Percentiles rank a stretch among this genome's conserved stretches.
phyloP scores from a whole-genome alignment of 2,329 filamentous ascomycete genomes.

The Aspergillus costaricaensis region DNA sequence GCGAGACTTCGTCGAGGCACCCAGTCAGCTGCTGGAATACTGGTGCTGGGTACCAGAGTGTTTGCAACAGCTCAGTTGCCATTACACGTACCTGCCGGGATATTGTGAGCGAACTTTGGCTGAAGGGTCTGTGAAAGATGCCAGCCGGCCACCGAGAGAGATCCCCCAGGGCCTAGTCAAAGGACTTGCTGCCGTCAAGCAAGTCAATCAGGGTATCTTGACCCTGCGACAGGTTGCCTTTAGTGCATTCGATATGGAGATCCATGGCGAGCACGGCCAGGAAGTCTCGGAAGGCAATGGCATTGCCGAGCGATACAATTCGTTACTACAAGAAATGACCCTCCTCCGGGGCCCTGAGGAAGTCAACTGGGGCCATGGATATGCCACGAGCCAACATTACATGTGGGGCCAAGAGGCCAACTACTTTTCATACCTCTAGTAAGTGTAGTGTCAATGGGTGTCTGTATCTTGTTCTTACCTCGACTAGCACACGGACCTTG shows the following conservation, averaged over 20 bases:
- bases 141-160: not conserved
- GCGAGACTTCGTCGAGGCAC: conserved; percentile 7
- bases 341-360: not conserved
- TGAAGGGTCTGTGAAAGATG: not conserved
- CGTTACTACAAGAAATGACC: not conserved
- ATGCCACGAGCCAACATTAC: conserved; percentile 5
- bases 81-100: not conserved
- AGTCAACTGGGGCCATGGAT: not conserved
- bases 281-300: not conserved
- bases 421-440: conserved; percentile 10
- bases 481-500: not conserved
- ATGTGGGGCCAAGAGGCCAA: conserved; percentile 8
- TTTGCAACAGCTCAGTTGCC: conserved; percentile 1
- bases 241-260: conserved; percentile 2
- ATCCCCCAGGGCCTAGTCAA: not conserved
- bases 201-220: not conserved
- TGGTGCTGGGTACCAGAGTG: conserved; percentile 9
- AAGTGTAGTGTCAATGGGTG: not conserved
- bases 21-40: not conserved
- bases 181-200: not conserved
- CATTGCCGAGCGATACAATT: not conserved
- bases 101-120: not conserved
- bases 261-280: not conserved
- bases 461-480: not conserved
- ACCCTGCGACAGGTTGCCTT: conserved; percentile 2